phyloP scores from a whole-genome alignment of 179 eudicot species.

The Beta lomatogona region DNA sequence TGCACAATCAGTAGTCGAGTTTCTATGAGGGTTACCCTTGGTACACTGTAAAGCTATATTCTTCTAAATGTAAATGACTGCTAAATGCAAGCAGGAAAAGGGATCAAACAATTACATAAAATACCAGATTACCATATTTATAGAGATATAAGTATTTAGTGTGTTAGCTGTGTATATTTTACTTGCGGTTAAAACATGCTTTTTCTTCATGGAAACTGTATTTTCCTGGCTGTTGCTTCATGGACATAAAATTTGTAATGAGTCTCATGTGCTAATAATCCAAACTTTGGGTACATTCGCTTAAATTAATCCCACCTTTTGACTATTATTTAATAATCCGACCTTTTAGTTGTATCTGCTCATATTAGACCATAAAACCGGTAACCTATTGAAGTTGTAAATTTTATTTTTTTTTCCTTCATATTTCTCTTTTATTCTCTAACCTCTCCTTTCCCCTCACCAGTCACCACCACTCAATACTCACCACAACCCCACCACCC shows the following conservation, averaged over 20 bases:
- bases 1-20: slow-evolving; percentile 31
- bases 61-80: slow-evolving; percentile 11
- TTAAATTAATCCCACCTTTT: no score
- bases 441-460: no score
- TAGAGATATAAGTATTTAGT: not conserved
- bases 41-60: not conserved
- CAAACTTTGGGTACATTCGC: no score
- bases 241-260: not conserved
- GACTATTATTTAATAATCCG: no score
- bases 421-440: no score
- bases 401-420: no score
- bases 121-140: not conserved
- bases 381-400: no score
- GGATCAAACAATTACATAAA: not conserved
- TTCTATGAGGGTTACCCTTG: not conserved
- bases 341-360: no score
- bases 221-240: not conserved
- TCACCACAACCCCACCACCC: no score
- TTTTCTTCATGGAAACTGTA: not conserved
- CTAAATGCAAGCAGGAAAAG: not conserved
- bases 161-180: not conserved
- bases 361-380: no score
- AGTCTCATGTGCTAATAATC: not conserved
- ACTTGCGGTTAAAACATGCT: not conserved
- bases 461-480: no score